These are phyloP conservation scores for Fragilariopsis cylindrus DNA, from an alignment of 108 stramenopile genomes.

Conservation along the genomic window DNA sequence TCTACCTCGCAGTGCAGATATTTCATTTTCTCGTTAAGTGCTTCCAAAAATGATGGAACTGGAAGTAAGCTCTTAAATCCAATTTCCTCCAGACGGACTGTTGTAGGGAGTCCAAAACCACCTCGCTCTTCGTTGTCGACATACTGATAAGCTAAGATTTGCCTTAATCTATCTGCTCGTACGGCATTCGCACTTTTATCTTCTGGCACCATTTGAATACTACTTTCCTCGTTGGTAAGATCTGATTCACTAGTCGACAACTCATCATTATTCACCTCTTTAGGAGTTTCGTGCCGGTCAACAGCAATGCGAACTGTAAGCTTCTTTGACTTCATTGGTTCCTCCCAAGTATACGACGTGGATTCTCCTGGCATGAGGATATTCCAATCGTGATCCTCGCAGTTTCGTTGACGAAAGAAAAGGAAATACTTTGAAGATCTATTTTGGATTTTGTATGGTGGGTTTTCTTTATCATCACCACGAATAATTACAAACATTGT, in stretches of 20 bases:
- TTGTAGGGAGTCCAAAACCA: conserved; percentile 63
- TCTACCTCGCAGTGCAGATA: conserved; percentile 70
- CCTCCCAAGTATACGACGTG: conserved; percentile 81
- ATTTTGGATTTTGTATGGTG: conserved; percentile 89
- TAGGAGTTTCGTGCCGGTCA: conserved; percentile 21
- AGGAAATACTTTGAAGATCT: conserved; percentile 67
- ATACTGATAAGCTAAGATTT: conserved; percentile 49
- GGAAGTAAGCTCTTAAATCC: conserved; percentile 70
- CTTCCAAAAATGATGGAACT: conserved; percentile 37
- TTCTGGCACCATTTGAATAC: neutral
- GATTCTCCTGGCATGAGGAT: conserved; percentile 78
- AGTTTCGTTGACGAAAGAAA: conserved; percentile 81
- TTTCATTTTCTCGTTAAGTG: conserved; percentile 15
- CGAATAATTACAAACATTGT: conserved; percentile 81
- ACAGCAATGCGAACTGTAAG: conserved; percentile 71
- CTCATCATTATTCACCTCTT: conserved; percentile 11
- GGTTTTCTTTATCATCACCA: conserved; percentile 44
- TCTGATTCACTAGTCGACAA: neutral
- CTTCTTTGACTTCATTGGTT: conserved; percentile 84
- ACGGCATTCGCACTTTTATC: neutral
- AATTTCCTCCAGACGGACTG: conserved; percentile 86
- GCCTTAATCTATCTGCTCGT: conserved; percentile 22
- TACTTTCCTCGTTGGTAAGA: too few species aligned
- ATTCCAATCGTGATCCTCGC: conserved; percentile 78
- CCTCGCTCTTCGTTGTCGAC: conserved; percentile 77